Percentiles rank a stretch among this genome's conserved stretches.
Evolutionary conservation across 148 eudicot species (phyloP).

Genomic region (Rhododendron griersonianum): DNA sequence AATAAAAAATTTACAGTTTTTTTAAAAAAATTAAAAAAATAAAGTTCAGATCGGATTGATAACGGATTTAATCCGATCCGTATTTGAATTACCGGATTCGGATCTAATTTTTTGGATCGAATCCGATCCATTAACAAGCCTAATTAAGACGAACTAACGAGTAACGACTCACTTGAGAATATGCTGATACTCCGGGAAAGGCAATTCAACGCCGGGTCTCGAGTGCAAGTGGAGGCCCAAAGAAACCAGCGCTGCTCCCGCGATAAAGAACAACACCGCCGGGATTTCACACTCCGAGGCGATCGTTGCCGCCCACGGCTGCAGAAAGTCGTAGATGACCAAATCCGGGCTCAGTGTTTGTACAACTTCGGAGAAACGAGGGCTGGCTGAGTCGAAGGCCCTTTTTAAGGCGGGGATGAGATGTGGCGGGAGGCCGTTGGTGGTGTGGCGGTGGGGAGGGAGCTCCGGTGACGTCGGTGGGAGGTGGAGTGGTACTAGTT

Average conservation of each 20-base stretch:
- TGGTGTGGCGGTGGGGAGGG: conserved; percentile 25
- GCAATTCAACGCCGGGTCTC: conserved; percentile 7
- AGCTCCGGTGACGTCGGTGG: not conserved
- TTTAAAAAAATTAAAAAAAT: too few species aligned
- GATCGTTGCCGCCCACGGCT: conserved; percentile 18
- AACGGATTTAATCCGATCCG: too few species aligned
- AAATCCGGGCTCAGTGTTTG: conserved; percentile 13
- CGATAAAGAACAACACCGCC: conserved; percentile 13
- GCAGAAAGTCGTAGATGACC: conserved; percentile 25
- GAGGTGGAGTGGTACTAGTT: not conserved
- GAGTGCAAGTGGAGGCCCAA: not conserved
- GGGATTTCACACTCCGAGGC: conserved; percentile 7
- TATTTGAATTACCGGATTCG: too few species aligned
- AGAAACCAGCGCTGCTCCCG: conserved; percentile 5
- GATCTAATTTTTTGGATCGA: too few species aligned
- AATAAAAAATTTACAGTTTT: too few species aligned
- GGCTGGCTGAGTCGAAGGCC: conserved; percentile 9
- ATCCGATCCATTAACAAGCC: too few species aligned
- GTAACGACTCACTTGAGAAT: too few species aligned
- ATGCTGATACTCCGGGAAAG: not conserved
- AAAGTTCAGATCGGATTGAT: too few species aligned
- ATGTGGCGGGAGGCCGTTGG: conserved; percentile 32
- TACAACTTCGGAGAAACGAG: not conserved
- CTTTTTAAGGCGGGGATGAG: conserved; percentile 17
- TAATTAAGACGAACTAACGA: too few species aligned